Evolutionary conservation across 768 basidiomycete genomes (phyloP), one percentile per base, ranked within the genome.

Genomic region (Mycena albidolilacea): DNA sequence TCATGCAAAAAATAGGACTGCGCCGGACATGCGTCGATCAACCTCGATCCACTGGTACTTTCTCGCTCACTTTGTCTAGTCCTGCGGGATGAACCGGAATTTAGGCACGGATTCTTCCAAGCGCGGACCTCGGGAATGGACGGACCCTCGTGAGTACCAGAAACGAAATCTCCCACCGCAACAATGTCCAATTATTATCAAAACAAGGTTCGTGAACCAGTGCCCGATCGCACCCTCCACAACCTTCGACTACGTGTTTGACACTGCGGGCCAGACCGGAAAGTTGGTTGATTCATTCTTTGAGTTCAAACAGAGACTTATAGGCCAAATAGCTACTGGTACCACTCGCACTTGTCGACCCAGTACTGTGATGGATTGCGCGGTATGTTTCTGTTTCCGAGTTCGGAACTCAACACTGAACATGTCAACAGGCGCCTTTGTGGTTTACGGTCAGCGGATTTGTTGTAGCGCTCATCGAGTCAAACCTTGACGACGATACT

Each of bases 11-110:
- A 35, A 43, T 7, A 35, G 12, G 48, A 50, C 48, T 7, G 48
- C 19, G 19, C 79, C 78, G 1, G 55, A 50, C 17, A 80, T 80
- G 80, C 73, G 80, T 21, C 77, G 75, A 50, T 79, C 78, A 66
- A 78, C 77, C 21, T 77, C 77, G 6, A 80, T 80, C 38, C 5
- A 38, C 58, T 38, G 35, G 23, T 8, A 5, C 1, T 6, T 14
- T 23, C 35, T 43, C 41, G 10, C 41, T 43, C 41, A 43, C 41
- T 5, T 43, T 43, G 2, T 43, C 10, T 14, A 5, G 41, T 43
- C 12, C 41, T 43, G 41, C 41, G 4, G 41, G 41, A 43, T 43
- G 41, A 43, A 43, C 41, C 41, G 41, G 41, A 14, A 43, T 43
- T 10, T 43, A 43, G 41, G 69, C 69, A 70, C 41, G 69, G 69